Conservation (phyloP, 1,284 basidiomycete genomes). For the Ceratobasidium papillatum region DNA sequence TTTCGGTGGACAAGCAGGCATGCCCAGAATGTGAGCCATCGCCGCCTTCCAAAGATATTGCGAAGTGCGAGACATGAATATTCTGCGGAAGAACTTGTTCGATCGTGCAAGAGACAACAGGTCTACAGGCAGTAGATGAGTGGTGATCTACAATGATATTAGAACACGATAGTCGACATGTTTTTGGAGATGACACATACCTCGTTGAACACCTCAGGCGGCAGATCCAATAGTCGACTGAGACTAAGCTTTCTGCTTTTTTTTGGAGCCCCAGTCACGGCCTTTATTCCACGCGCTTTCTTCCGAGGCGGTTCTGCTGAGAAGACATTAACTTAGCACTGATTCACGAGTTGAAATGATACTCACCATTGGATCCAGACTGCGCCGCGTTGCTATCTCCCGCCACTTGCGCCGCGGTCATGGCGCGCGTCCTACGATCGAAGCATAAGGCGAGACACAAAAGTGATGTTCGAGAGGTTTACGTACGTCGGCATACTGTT, state of each 20-base stretch:
- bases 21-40: not conserved
- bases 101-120: conserved; percentile 48
- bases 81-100: conserved; percentile 46
- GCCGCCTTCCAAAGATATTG: conserved; percentile 44
- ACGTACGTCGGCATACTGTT: no score
- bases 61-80: conserved; percentile 44
- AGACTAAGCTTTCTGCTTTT: not conserved
- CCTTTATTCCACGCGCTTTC: not conserved
- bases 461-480: no score
- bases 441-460: no score
- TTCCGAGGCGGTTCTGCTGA: not conserved
- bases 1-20: not conserved
- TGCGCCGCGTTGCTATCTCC: no score
- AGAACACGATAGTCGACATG: not conserved
- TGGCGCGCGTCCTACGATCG: no score
- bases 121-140: conserved; percentile 47
- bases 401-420: no score
- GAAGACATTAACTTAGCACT: no score
- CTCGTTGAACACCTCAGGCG: conserved; percentile 50
- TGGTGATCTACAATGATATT: conserved; percentile 45
- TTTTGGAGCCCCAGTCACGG: not conserved
- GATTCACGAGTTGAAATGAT: no score
- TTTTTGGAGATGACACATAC: no score
- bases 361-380: no score
- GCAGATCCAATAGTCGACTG: conserved; percentile 45